These are phyloP conservation scores for Tuber borchii DNA, from an alignment of 495 filamentous ascomycete genomes.

Conservation along the genomic window DNA sequence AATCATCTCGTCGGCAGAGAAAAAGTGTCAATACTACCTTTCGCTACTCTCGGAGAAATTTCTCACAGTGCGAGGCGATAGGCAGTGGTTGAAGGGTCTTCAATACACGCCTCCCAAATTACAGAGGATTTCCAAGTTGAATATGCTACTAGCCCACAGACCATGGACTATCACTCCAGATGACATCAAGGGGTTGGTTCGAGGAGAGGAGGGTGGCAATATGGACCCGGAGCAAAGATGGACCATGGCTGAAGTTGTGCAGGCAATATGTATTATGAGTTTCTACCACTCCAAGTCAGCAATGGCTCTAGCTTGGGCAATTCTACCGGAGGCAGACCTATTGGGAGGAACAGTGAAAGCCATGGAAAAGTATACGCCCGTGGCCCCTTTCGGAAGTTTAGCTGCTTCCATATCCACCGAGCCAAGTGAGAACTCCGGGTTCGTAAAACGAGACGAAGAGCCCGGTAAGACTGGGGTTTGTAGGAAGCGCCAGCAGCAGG, in stretches of 20 bases:
- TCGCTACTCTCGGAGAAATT: slow-evolving; percentile 34
- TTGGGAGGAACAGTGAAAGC: slow-evolving; percentile 31
- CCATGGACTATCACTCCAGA: slow-evolving; percentile 32
- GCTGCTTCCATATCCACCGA: slow-evolving; percentile 20
- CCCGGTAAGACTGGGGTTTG: slow-evolving; percentile 24
- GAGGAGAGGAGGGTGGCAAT: slow-evolving; percentile 23
- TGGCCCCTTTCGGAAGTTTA: slow-evolving; percentile 33
- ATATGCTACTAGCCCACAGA: slow-evolving; percentile 34
- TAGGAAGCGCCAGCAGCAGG: slow-evolving; percentile 26
- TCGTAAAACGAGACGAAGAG: slow-evolving; percentile 24
- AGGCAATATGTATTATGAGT: slow-evolving; percentile 33
- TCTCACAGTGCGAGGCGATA: slow-evolving; percentile 31
- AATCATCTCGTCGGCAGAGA: slow-evolving; percentile 29
- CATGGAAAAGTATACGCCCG: slow-evolving; percentile 28
- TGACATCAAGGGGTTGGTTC: slow-evolving; percentile 28
- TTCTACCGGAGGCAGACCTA: slow-evolving; percentile 32
- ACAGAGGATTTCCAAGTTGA: slow-evolving; percentile 33
- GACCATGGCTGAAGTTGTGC: slow-evolving; percentile 32
- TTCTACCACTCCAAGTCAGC: slow-evolving; percentile 36
- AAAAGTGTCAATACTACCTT: slow-evolving; percentile 34
- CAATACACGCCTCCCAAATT: slow-evolving; percentile 25
- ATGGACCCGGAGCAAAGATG: slow-evolving; percentile 32
- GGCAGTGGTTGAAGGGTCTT: slow-evolving; percentile 33
- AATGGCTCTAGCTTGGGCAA: slow-evolving; percentile 33
- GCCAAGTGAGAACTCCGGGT: slow-evolving; percentile 13